phyloP scores from a whole-genome alignment of 164 flowering plant species.

The Protea cynaroides region DNA sequence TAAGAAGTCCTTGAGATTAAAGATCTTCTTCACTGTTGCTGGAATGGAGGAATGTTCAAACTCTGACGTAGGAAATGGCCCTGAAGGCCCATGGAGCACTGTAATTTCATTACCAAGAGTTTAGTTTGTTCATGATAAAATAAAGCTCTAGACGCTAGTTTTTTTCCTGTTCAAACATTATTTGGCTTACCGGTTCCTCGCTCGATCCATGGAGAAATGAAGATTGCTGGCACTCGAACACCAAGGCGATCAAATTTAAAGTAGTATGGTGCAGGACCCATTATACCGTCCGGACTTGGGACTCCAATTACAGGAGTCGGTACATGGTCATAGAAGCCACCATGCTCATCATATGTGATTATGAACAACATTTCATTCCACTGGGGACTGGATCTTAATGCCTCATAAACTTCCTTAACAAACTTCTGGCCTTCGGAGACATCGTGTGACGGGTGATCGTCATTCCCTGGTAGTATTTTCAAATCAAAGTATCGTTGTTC shows the following conservation, averaged over 20 bases:
- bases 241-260: conserved; percentile 72
- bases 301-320: conserved; percentile 58
- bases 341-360: conserved; percentile 31
- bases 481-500: conserved; percentile 29
- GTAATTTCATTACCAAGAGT: no score
- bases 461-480: conserved; percentile 24
- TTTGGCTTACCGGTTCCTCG: conserved; percentile 82
- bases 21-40: conserved; percentile 81
- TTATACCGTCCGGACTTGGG: conserved; percentile 63
- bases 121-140: no score
- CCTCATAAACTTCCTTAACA: conserved; percentile 30
- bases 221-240: conserved; percentile 61
- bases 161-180: no score
- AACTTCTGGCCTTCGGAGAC: conserved; percentile 30
- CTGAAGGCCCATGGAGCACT: conserved; percentile 71
- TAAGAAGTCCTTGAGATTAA: conserved; percentile 53
- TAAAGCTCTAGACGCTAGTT: no score
- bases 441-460: conserved; percentile 36
- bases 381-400: conserved; percentile 30
- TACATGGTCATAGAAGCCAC: conserved; percentile 61
- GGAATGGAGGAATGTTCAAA: conserved; percentile 89
- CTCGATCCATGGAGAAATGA: conserved; percentile 82
- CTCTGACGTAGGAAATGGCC: conserved; percentile 67
- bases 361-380: conserved; percentile 33
- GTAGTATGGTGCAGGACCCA: conserved; percentile 54